A percentile compares a stretch with the other conserved stretches of the same genome.
These are phyloP conservation scores for Termitomyces titanicus DNA, from an alignment of 768 basidiomycete species.

Conservation along the genomic window DNA sequence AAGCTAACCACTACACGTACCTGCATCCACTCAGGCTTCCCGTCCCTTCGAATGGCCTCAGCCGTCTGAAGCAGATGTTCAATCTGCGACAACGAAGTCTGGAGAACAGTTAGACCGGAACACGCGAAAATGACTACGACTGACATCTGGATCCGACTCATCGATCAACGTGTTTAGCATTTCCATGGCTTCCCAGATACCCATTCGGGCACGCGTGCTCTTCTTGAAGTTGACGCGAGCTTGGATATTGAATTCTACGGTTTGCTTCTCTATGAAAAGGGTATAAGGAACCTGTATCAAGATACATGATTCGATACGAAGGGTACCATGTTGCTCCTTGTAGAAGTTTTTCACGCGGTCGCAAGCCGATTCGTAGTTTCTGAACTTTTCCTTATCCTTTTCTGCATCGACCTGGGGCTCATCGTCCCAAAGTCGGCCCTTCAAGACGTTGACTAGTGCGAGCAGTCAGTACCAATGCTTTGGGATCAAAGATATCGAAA, in stretches of 20 bases:
- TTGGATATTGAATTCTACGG: constrained; percentile 78
- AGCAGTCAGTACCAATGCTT: not conserved
- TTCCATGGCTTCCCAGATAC: constrained; percentile 85
- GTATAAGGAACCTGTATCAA: not conserved
- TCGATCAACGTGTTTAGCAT: constrained; percentile 84
- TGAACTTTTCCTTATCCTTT: constrained; percentile 58
- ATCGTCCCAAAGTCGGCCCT: constrained; percentile 44
- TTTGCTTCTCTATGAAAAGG: constrained; percentile 67
- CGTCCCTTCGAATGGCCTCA: constrained; percentile 83
- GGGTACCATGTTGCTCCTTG: constrained; percentile 14
- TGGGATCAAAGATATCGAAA: not conserved
- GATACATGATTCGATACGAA: not conserved
- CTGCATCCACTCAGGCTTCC: constrained; percentile 93
- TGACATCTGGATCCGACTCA: constrained; percentile 87
- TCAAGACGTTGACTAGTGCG: constrained; percentile 51
- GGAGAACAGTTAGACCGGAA: not conserved
- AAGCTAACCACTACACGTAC: not conserved
- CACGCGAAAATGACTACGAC: constrained; percentile 13
- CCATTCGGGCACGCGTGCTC: constrained; percentile 68
- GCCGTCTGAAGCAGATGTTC: constrained; percentile 90
- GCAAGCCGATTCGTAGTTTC: constrained; percentile 37
- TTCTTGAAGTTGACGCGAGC: constrained; percentile 73
- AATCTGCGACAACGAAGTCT: constrained; percentile 12
- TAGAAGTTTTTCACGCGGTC: constrained; percentile 15
- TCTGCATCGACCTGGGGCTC: constrained; percentile 39